Evolutionary conservation across 345 rosid genomes (phyloP), one percentile per base, ranked within the genome.

Genomic region (Firmiana major): DNA sequence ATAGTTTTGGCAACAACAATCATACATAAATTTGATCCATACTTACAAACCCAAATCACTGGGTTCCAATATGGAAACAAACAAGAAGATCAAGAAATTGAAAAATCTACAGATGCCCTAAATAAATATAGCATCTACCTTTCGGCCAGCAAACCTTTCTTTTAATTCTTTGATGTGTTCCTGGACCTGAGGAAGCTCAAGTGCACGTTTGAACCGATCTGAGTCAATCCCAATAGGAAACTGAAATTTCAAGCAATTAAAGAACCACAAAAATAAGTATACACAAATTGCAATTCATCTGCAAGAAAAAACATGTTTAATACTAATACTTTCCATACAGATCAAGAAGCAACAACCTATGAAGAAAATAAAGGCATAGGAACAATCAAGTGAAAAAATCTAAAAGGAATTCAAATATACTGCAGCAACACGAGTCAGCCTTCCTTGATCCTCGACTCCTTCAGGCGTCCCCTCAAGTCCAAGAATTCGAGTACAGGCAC

Each of bases 211-310:
- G 85, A 97, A 94, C 68, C 97, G 85, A 5, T 88, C 91, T 48
- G 97, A 93, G 85, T 97, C 99, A 85, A 97, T 97, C 67, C 99
- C 98, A 74, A 97, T 97, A 48, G 99, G 99, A 84, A 97, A 97
- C 99, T 97, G 89, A 66, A 77, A 45, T 69, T 42, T 60, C 67
- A 75, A 82, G 67, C 76, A 80, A 66, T 79, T 59, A 63, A 71
- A 45, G 65, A 70, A 57, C 53, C 55, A 62, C 42, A 74, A 40
- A 76, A n/a, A 55, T 64, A 13, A 75, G 45, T 40, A 73, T 66
- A 31, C 60, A n/a, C 38, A 17, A 15, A 24, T 28, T 59, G 45
- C 49, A 45, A 53, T 15, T 22, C 79, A 22, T 46, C 53, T 17
- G 16, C 60, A 19, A 58, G 12, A 38, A 17, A 17, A 64, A 79